Evolutionary conservation across 208 protist genomes (phyloP).

Genomic region (Acanthamoeba lenticulata): DNA sequence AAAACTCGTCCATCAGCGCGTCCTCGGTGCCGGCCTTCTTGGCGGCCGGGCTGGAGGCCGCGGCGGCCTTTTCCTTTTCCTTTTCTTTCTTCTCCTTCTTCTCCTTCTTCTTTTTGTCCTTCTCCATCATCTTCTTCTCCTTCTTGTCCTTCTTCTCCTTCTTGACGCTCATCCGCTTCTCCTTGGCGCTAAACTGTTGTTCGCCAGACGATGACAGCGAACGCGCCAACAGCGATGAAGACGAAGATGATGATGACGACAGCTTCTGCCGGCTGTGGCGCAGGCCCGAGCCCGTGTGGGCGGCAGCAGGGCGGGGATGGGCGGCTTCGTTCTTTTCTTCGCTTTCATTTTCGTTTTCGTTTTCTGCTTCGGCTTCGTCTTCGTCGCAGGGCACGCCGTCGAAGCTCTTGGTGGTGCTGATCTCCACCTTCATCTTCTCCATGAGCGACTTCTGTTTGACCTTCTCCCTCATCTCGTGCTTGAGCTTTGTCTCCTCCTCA

Average conservation of each 20-base stretch:
- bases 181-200: neutral
- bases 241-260: no score
- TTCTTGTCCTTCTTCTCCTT: neutral
- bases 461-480: constrained; percentile 3
- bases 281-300: no score
- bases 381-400: no score
- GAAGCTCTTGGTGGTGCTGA: neutral
- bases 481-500: neutral
- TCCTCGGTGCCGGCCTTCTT: neutral
- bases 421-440: constrained; percentile 6
- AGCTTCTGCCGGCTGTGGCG: no score
- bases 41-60: neutral
- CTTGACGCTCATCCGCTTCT: neutral
- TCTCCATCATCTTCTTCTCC: neutral
- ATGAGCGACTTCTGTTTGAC: neutral
- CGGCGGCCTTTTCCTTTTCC: neutral
- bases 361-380: neutral
- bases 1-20: neutral
- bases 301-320: no score
- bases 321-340: no score
- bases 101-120: neutral
- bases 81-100: neutral
- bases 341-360: neutral
- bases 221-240: no score
- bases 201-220: no score